Base-by-base conservation (phyloP, 805 yeast species). In the Ogataea glucozyma region DNA sequence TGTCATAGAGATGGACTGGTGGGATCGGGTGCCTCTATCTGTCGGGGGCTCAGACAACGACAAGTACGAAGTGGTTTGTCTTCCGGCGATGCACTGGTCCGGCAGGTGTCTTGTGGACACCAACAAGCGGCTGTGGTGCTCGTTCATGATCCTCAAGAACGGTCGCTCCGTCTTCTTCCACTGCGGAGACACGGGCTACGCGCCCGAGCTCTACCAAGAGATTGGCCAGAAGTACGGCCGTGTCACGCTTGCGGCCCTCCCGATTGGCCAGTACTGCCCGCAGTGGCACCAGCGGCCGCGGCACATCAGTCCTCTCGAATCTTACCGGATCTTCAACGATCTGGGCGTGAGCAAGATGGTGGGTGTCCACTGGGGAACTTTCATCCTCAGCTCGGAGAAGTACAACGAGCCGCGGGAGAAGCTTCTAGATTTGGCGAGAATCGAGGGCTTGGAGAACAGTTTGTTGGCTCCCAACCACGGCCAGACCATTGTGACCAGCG, bases 291-390 rank as follows among this genome's bases (percentile, higher is more conserved):
- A 91, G 57, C 76, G 77, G 44, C 91, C 97, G 4, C 76, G 96
- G 53, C 98, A 91, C 59, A 85, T 83, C 37, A 79, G 81, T 38
- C 97, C 98, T 0, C 71, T 66, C 27, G 98, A 91, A 56, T 81
- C 90, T 9, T 48, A 86, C 3, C 69, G 78, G 47, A 82, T 89
- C 4, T 81, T 81, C 75, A 57, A 72, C 12, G 86, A 83, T 48
- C 56, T 88, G 44, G 66, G 73, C 5, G 80, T 87, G 2, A 62
- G 72, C 43, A 76, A 74, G 48, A 77, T 87, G 65, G 76, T 85
- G 39, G 98, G 98, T 1, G 88, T 91, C 23, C 98, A 91, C 64
- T 91, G 97, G 95, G 98, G 98, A 0, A 91, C 98, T 0, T 91
- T 89, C 65, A 81, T 88, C 19, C 66, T 91, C 52, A 85, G 96